Evolutionary conservation across 2,329 filamentous ascomycete genomes (phyloP).

Genomic region (Arthrobotrys entomopaga): DNA sequence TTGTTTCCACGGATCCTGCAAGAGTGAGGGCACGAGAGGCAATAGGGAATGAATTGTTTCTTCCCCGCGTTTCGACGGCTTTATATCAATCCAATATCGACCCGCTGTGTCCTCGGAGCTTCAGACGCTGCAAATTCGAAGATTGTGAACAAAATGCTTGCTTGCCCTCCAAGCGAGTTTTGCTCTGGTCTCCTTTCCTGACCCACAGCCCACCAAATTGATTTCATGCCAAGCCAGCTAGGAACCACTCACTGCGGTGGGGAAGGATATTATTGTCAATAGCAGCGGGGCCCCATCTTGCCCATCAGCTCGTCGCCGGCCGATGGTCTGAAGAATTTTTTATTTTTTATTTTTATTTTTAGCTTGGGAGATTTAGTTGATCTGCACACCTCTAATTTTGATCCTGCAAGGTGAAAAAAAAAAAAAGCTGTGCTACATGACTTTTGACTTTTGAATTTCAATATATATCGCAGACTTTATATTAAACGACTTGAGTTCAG

Average conservation of each 20-base stretch:
- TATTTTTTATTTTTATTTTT: slow-evolving; percentile 15
- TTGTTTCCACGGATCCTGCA: slow-evolving; percentile 19
- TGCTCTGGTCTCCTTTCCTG: slow-evolving; percentile 44
- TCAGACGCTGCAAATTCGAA: slow-evolving; percentile 8
- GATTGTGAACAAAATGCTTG: slow-evolving; percentile 17
- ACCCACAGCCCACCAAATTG: slow-evolving; percentile 13
- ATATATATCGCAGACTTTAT: background rate
- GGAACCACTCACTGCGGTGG: slow-evolving; percentile 35
- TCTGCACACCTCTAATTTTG: slow-evolving; percentile 45
- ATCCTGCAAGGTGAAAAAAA: slow-evolving; percentile 50
- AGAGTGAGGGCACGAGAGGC: slow-evolving; percentile 7
- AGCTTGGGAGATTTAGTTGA: slow-evolving; percentile 34
- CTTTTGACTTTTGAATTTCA: slow-evolving; percentile 20
- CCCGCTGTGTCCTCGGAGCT: no score
- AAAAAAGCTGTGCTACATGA: slow-evolving; percentile 47
- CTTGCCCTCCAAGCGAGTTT: slow-evolving; percentile 36
- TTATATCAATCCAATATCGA: slow-evolving; percentile 33
- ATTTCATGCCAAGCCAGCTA: slow-evolving; percentile 37
- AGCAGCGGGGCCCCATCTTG: slow-evolving; percentile 11
- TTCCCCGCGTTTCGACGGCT: slow-evolving; percentile 55
- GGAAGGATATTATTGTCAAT: slow-evolving; percentile 29
- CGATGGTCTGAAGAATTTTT: slow-evolving; percentile 47
- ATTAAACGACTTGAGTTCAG: background rate
- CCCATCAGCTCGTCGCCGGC: slow-evolving; percentile 26
- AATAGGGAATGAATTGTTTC: slow-evolving; percentile 28